Base-by-base conservation (phyloP, 495 filamentous ascomycete species). In the Aspergillus bertholletiae region DNA sequence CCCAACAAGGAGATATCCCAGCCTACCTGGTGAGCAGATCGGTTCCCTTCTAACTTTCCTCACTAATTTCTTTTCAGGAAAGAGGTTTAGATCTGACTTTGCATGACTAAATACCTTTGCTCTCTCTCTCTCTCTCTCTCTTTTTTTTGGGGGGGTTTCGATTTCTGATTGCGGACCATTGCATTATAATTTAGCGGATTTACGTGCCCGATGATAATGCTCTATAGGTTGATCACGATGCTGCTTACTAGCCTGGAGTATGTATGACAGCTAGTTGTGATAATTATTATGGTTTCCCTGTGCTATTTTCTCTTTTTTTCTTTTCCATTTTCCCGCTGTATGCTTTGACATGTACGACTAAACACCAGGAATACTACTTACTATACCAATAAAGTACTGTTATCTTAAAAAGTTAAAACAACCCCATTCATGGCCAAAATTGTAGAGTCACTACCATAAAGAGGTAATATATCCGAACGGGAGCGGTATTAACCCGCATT, bases 1-100 rank as follows among this genome's bases (percentile, higher is more conserved):
- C 81, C 84, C 9, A 74, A 66, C 46, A 62, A 73, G 40, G 85
- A 86, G 67, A 74, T 72, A 27, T 61, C 62, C 11, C 79, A 79
- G 40, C 80, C 79, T 65, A 77, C 70, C 45, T 87, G 83, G 85
- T 76, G 68, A 11, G 66, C 64, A 28, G 1, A 43, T 43, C 22
- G 5, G 7, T 20, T 43, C 18, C 17, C 39, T 12, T 12, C 18
- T 22, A 7, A 43, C 3, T 22, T 43, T 43, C 3, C 2, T 20
- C 18, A 15, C 39, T 43, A 43, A 43, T 43, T 4, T 43, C 39
- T 20, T n/a, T 43, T 18, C 39, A 43, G 39, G 39, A 43, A 15
- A 22, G 39, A 43, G n/a, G 39, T 43, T 22, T 43, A 43, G 39
- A 22, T 22, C 20, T 4, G 39, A 12, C n/a, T 3, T 18, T 9